Percentiles rank a stretch among this genome's conserved stretches.
Conservation (phyloP, 2,329 filamentous ascomycete genomes). For the Zalaria sp. region DNA sequence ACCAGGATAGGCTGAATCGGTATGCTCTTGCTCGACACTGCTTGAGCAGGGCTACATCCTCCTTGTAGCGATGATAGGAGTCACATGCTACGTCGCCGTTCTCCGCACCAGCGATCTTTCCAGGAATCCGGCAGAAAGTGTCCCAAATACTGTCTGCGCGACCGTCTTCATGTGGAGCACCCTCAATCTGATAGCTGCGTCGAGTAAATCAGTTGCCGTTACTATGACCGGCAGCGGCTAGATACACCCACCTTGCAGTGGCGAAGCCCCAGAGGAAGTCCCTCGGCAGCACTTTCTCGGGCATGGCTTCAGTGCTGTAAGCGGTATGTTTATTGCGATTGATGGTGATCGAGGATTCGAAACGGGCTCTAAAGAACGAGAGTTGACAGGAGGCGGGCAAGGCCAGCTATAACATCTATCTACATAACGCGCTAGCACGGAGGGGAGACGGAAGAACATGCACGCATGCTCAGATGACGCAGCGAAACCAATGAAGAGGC, state of each 20-base stretch:
- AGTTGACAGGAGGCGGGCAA: too few species aligned
- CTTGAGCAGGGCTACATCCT: slow-evolving; percentile 68
- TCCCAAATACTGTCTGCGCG: slow-evolving; percentile 81
- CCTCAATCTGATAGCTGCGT: slow-evolving; percentile 75
- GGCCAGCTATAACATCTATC: too few species aligned
- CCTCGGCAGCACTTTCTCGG: slow-evolving; percentile 10
- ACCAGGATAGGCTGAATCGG: slow-evolving; percentile 74
- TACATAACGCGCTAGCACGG: too few species aligned
- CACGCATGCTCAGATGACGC: too few species aligned
- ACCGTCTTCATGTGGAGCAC: slow-evolving; percentile 58
- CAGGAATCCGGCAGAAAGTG: slow-evolving; percentile 66
- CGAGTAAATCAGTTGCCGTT: slow-evolving; percentile 18
- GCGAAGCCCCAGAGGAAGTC: slow-evolving; percentile 46
- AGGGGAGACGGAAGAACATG: too few species aligned
- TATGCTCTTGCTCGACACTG: slow-evolving; percentile 59
- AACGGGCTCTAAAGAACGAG: too few species aligned
- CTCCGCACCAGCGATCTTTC: slow-evolving; percentile 68
- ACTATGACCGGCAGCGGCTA: slow-evolving; percentile 32
- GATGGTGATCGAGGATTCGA: too few species aligned
- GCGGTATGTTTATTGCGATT: too few species aligned
- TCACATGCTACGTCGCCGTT: slow-evolving; percentile 71
- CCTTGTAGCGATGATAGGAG: slow-evolving; percentile 65
- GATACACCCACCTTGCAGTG: slow-evolving; percentile 40
- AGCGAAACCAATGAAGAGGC: too few species aligned
- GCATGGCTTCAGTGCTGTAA: not conserved